phyloP scores from a whole-genome alignment of 176 grass and related monocot genomes.

The Triticum timopheevii region DNA sequence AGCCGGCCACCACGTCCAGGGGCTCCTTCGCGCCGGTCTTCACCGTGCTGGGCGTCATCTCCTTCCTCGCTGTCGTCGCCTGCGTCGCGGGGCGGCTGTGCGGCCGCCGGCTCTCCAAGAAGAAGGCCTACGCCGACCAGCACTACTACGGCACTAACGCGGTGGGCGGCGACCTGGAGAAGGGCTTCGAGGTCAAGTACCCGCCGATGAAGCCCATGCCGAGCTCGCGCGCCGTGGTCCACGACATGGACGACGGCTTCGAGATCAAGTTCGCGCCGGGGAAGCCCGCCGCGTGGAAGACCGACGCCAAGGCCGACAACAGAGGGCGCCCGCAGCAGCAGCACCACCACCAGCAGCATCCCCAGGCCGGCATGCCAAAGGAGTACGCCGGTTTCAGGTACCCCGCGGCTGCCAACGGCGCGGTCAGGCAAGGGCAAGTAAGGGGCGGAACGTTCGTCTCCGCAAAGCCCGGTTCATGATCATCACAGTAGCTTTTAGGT shows the following conservation, averaged over 20 bases:
- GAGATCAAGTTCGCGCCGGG: constrained; percentile 78
- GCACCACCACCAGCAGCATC: neutral
- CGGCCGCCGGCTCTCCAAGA: constrained; percentile 49
- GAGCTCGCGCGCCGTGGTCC: constrained; percentile 62
- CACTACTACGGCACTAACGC: constrained; percentile 45
- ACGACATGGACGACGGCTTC: constrained; percentile 70
- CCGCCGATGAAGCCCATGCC: constrained; percentile 61
- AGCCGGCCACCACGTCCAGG: constrained; percentile 38
- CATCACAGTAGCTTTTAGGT: constrained; percentile 41
- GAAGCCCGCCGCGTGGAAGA: constrained; percentile 64
- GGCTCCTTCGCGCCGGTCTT: constrained; percentile 74
- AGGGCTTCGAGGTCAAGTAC: constrained; percentile 62
- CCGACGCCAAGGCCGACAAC: constrained; percentile 33
- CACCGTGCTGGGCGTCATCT: constrained; percentile 67
- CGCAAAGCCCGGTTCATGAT: constrained; percentile 50
- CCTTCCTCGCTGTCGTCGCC: constrained; percentile 59
- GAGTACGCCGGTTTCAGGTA: constrained; percentile 53
- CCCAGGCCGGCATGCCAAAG: constrained; percentile 36
- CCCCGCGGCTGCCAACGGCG: constrained; percentile 37
- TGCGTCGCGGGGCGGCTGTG: constrained; percentile 68
- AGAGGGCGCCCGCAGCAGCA: constrained; percentile 36
- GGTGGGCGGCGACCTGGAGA: constrained; percentile 61
- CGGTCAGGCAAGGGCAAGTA: constrained; percentile 48
- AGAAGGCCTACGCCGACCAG: constrained; percentile 22
- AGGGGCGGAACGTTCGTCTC: constrained; percentile 47